phyloP scores from a whole-genome alignment of 1,284 basidiomycete genomes.

The Ustilago hordei region DNA sequence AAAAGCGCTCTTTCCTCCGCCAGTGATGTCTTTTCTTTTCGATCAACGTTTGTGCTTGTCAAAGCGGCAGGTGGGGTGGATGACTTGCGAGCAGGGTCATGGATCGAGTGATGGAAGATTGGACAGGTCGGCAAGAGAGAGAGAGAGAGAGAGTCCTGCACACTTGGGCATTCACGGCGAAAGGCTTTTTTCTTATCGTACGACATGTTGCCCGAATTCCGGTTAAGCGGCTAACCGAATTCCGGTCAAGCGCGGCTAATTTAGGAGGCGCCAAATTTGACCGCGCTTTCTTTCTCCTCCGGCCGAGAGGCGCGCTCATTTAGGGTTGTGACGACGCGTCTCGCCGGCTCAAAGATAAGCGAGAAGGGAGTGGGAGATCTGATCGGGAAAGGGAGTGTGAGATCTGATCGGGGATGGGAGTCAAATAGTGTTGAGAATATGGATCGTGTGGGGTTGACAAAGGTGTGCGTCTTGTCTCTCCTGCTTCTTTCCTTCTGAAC shows the following conservation, averaged over 20 bases:
- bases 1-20: not conserved
- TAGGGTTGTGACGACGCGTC: constrained; percentile 14
- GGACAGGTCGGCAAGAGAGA: not conserved
- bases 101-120: constrained; percentile 7
- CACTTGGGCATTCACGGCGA: not conserved
- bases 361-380: not conserved
- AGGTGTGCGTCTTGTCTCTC: not conserved
- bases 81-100: not conserved
- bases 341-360: not conserved
- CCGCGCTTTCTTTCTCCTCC: constrained; percentile 7
- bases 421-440: not conserved
- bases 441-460: constrained; percentile 33
- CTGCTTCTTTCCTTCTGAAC: not conserved
- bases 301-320: not conserved
- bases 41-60: not conserved
- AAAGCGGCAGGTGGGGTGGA: not conserved
- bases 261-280: constrained; percentile 6
- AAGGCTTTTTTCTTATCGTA: constrained; percentile 15
- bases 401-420: not conserved
- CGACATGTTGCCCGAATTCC: constrained; percentile 12
- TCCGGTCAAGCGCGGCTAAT: not conserved
- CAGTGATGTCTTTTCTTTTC: not conserved
- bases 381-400: not conserved
- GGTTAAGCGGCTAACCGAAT: constrained; percentile 26
- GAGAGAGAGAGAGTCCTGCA: not conserved